Base-by-base conservation (phyloP, 257 asterid genomes). In the Solanum medicagineum region DNA sequence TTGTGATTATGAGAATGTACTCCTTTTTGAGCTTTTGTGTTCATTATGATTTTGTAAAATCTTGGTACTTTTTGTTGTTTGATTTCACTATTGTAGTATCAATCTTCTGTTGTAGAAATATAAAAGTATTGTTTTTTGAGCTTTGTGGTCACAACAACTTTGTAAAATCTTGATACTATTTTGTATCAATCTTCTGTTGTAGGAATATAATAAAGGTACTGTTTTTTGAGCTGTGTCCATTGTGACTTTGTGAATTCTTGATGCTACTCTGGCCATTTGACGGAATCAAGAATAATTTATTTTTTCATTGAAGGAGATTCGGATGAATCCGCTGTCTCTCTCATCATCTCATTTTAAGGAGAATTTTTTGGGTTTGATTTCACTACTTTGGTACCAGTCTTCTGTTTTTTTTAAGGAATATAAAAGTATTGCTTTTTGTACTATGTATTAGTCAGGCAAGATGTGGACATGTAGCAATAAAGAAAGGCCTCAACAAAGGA, bases 1-100 rank as follows among this genome's bases (percentile, higher is more conserved):
- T 75, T 88, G 89, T 88, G 69, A 81, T 81, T 84, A 84, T 70
- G 86, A 86, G 89, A 80, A 60, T 86, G 85, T 80, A 15, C 45
- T 49, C 32, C 22, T 80, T 60, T 45, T n/a, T 57, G 60, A 77
- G 8, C 7, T 51, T 51, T 26, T 77, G 47, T 77, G 5, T 77
- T 51, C 9, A 15, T 32, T 77, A 63, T 51, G 11, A 51, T 45
- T 77, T 51, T 51, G 83, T 77, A 51, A 77, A 24, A 26, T 53
- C 2, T 8, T 49, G 83, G 17, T 77, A 24, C 83, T 26, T 14
- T 77, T 77, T 5, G 36, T 77, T 77, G 65, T 77, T 69, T 77
- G 47, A 29, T 77, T 16, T 53, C 53, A 36, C 51, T 36, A 69
- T 36, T 17, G 36, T 16, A 36, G 9, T 51, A 77, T 77, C 65